Base-by-base conservation (phyloP, 73 alveolate genomes). In the Symbiodinium natans region DNA sequence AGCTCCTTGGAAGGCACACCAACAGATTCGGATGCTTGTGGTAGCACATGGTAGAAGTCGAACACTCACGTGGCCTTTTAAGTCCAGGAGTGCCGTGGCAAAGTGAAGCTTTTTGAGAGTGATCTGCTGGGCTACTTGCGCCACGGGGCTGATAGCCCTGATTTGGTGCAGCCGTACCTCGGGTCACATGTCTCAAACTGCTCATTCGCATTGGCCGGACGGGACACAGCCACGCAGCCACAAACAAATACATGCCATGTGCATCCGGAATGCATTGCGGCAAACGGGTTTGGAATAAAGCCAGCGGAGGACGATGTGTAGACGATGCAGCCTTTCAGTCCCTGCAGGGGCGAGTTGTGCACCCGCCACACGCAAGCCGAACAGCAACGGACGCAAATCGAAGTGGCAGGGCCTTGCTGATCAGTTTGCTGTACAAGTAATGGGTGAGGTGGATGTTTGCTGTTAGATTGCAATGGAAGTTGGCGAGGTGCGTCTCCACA, bases 391-490 rank as follows among this genome's bases (percentile, higher is more conserved):
- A 21, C 27, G 27, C 75, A 56, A 29, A 21, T 21, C 1, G 75
- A 21, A 56, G 17, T 21, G 27, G 75, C 17, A 21, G 63, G 8
- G 97, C 97, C 97, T 90, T 90, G 77, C 48, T 90, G 97, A 90
- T 90, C 82, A 90, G 42, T 38, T 19, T 39, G 41, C 98, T 80
- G 92, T 92, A 92, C 92, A 92, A 52, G 92, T 92, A 89, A 83
- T 92, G 98, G 71, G 98, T 92, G 71, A 92, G 90, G 92, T 80
- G 98, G 54, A 92, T 92, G 98, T 92, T 92, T 80, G 98, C 98
- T 0, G 98, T 92, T 73, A 92, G 98, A 43, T 92, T 92, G 98
- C 98, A 92, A 73, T 92, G 90, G 86, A 92, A 92, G 92, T 92
- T 92, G 68, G 98, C 98, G 63, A 92, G 43, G 84, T 92, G 98